Evolutionary conservation across 2,329 filamentous ascomycete genomes (phyloP).

Genomic region (Venturia aucupariae): DNA sequence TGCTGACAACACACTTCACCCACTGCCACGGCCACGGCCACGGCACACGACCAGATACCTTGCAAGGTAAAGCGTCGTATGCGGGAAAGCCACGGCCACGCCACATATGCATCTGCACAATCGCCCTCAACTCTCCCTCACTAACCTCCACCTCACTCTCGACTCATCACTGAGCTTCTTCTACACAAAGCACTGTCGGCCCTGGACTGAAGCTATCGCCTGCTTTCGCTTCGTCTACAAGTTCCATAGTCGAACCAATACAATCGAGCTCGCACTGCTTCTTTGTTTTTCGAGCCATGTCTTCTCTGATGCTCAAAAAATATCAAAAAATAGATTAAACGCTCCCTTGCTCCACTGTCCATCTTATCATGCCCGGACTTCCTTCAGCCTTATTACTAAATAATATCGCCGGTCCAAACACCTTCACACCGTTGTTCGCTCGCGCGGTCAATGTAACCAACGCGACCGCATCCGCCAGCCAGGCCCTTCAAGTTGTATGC

Average conservation of each 20-base stretch:
- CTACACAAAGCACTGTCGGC: background rate
- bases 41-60: background rate
- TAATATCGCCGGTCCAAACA: conserved; percentile 18
- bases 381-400: conserved; percentile 20
- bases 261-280: background rate
- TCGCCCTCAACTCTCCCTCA: background rate
- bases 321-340: background rate
- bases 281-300: background rate
- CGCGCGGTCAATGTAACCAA: conserved; percentile 18
- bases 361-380: conserved; percentile 11
- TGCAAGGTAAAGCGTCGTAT: background rate
- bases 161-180: background rate
- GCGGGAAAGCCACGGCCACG: background rate
- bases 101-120: background rate
- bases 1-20: background rate
- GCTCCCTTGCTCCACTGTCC: background rate
- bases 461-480: background rate
- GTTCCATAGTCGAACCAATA: background rate
- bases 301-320: background rate
- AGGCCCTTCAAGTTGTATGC: conserved; percentile 40
- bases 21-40: no score
- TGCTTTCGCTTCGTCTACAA: background rate
- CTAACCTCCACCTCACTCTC: background rate
- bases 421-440: conserved; percentile 20
- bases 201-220: background rate